phyloP scores from a whole-genome alignment of 2,329 filamentous ascomycete species.

The Alternaria triticimaculans region DNA sequence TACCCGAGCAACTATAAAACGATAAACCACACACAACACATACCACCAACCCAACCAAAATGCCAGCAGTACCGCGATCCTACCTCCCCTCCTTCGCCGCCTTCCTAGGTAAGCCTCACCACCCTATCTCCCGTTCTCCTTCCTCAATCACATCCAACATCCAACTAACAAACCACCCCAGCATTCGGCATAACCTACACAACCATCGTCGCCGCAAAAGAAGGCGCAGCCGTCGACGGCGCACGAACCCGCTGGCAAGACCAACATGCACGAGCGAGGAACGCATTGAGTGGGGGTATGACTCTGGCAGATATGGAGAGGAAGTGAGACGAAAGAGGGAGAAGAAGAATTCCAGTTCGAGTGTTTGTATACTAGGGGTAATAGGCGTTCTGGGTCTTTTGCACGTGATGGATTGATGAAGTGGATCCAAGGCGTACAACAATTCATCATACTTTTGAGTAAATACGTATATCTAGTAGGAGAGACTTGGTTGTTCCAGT shows the following conservation, averaged over 20 bases:
- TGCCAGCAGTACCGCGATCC: constrained; percentile 42
- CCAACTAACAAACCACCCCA: constrained; percentile 16
- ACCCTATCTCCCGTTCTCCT: neutral
- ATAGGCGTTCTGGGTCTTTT: neutral
- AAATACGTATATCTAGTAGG: too few species aligned
- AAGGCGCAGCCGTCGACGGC: constrained; percentile 42
- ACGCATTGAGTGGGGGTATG: constrained; percentile 21
- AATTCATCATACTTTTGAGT: too few species aligned
- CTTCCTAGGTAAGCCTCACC: constrained; percentile 38
- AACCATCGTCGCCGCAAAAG: constrained; percentile 37
- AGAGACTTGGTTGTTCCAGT: too few species aligned
- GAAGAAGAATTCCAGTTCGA: neutral
- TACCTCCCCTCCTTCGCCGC: constrained; percentile 41
- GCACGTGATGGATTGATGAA: too few species aligned
- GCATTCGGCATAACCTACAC: constrained; percentile 43
- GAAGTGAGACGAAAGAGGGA: neutral
- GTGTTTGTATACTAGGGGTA: neutral
- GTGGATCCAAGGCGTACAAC: too few species aligned
- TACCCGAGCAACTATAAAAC: too few species aligned
- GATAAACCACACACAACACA: neutral
- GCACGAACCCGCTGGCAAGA: constrained; percentile 45
- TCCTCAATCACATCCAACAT: neutral
- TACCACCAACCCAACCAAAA: constrained; percentile 15
- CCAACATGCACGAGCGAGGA: constrained; percentile 32
- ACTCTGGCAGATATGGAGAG: constrained; percentile 5